These are phyloP conservation scores for Arabidopsis arenosa DNA, from an alignment of 345 rosid species.

Conservation along the genomic window DNA sequence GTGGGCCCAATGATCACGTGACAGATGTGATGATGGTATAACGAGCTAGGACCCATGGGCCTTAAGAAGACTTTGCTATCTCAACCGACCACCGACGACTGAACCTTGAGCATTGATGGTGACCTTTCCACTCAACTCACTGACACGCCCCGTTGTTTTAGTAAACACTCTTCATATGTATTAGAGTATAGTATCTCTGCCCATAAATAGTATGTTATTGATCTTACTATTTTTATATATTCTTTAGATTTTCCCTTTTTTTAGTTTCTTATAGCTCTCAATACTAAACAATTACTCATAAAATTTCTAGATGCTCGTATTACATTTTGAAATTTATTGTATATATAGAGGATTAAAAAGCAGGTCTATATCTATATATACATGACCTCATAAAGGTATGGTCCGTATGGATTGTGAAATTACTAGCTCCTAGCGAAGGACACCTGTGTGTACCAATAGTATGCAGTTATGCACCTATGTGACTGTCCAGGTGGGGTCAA, in stretches of 20 bases:
- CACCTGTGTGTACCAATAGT: slow-evolving; percentile 21
- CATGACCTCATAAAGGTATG: not conserved
- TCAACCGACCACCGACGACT: slow-evolving; percentile 42
- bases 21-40: slow-evolving; percentile 31
- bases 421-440: slow-evolving; percentile 14
- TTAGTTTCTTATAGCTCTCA: not conserved
- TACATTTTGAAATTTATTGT: not conserved
- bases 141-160: slow-evolving; percentile 32
- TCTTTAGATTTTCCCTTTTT: not conserved
- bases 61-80: slow-evolving; percentile 35
- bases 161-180: slow-evolving; percentile 11
- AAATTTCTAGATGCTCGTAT: slow-evolving; percentile 1
- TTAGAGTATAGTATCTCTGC: not conserved
- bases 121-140: slow-evolving; percentile 30
- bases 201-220: slow-evolving; percentile 29
- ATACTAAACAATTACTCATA: slow-evolving; percentile 13
- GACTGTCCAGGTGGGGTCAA: not conserved
- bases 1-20: slow-evolving; percentile 45
- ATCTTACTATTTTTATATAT: slow-evolving; percentile 21
- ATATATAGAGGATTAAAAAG: not conserved
- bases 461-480: not conserved
- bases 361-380: not conserved
- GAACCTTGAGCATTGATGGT: slow-evolving; percentile 35
- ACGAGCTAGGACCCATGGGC: slow-evolving; percentile 41
- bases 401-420: slow-evolving; percentile 18